phyloP scores from a whole-genome alignment of 139 green algal genomes.

The Picochlorum sp. region DNA sequence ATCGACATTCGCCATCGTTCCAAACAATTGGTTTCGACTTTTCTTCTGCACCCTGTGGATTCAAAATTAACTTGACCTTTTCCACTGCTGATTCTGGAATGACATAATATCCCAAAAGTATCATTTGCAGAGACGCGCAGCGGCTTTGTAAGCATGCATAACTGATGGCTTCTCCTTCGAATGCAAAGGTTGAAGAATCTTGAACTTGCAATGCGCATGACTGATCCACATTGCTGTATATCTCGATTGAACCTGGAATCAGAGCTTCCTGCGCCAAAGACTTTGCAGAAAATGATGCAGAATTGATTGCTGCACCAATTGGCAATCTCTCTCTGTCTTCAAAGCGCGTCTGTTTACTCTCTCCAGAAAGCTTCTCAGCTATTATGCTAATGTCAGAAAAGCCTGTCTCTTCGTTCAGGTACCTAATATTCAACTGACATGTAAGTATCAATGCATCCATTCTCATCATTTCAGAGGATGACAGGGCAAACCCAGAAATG shows the following conservation, averaged over 20 bases:
- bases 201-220: conserved; percentile 24
- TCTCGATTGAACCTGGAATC: conserved; percentile 7
- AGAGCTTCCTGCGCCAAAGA: conserved; percentile 25
- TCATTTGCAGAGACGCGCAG: conserved; percentile 9
- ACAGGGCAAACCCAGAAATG: conserved; percentile 5
- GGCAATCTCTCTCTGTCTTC: conserved; percentile 51
- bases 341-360: conserved; percentile 44
- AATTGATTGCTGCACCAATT: conserved; percentile 50
- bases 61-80: conserved; percentile 31
- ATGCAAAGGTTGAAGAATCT: conserved; percentile 11
- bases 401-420: conserved; percentile 32
- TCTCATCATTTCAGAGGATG: conserved; percentile 36
- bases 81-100: conserved; percentile 33
- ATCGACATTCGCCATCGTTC: conserved; percentile 1
- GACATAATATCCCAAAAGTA: conserved; percentile 44
- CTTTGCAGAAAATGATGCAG: conserved; percentile 43
- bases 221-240: conserved; percentile 11
- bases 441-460: conserved; percentile 40
- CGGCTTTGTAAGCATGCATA: conserved; percentile 35
- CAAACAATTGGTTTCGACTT: background rate
- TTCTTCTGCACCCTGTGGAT: background rate
- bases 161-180: conserved; percentile 29
- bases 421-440: conserved; percentile 48
- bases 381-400: conserved; percentile 49
- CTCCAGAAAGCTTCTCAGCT: conserved; percentile 8